Evolutionary conservation across 768 basidiomycete genomes (phyloP), one percentile per base, ranked within the genome.

Genomic region (Lactarius sp.): DNA sequence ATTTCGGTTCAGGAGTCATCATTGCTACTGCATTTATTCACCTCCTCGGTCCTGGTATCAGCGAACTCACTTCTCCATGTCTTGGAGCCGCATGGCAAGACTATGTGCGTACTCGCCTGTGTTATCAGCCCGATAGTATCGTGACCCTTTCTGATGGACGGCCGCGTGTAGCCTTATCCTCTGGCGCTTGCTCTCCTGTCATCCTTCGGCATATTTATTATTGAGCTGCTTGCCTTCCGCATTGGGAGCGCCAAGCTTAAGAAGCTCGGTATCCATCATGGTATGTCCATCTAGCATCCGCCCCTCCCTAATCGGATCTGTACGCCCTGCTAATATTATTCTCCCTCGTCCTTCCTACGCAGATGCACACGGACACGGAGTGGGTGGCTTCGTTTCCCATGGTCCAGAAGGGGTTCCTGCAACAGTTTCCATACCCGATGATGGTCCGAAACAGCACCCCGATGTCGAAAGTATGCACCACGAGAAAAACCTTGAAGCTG

Each of bases 181-280:
- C 79, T 95, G 6, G 94, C 86, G 0, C 76, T 97, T 34, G 87
- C 90, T 61, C 82, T 98, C 73, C 70, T 86, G 49, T 87, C 91
- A 70, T 86, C 97, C 41, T 95, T 93, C 72, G 68, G 71, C 33
- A 89, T 97, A 51, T 98, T 97, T 77, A 79, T 92, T 67, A 75
- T 90, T 55, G 94, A 98, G 74, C 73, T 98, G 16, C 70, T 90
- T 53, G 93, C 94, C 13, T 93, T 94, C 77, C 85, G 95, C 59
- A 86, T 88, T 80, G 96, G 95, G 0, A 87, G 83, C 0, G 77
- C 84, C 8, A 88, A 84, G 71, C 81, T 98, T 7, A 77, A 79
- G 18, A 79, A 80, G 61, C 73, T 92, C 7, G 92, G 92, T 10
- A 70, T 88, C 31, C 72, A 72, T 10, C 84, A 88, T 70, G 85